Conservation (phyloP, 129 eudicot species). For the Artemisia annua region DNA sequence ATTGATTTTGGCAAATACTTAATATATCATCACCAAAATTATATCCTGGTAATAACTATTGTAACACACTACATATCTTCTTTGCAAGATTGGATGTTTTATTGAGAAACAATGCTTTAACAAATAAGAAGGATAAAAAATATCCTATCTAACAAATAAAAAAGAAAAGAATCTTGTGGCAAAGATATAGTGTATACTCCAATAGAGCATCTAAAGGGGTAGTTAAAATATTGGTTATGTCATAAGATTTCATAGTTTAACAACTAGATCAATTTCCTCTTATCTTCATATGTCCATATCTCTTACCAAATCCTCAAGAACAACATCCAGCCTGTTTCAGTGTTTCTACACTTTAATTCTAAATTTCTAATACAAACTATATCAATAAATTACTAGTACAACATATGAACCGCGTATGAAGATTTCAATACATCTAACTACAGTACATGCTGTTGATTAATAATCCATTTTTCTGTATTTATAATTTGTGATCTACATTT, state of each 20-base stretch:
- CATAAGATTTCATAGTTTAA: conserved; percentile 43
- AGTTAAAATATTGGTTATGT: conserved; percentile 44
- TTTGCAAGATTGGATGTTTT: neutral
- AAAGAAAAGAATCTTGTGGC: conserved; percentile 28
- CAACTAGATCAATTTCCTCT: conserved; percentile 32
- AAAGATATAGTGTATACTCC: conserved; percentile 18
- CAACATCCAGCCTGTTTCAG: conserved; percentile 38
- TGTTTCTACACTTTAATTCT: conserved; percentile 9
- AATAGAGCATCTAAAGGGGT: conserved; percentile 15
- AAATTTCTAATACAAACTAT: neutral
- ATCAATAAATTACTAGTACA: neutral
- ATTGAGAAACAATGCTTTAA: neutral
- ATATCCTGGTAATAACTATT: no score
- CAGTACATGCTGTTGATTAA: neutral
- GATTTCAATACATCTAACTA: conserved; percentile 2
- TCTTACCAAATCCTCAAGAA: conserved; percentile 36
- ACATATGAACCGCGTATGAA: conserved; percentile 7
- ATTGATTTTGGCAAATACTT: no score
- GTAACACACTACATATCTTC: neutral
- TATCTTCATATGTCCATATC: conserved; percentile 38
- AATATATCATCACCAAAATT: no score
- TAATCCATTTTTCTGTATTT: conserved; percentile 1
- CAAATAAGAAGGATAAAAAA: neutral
- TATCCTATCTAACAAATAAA: neutral
- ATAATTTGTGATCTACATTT: conserved; percentile 16